Evolutionary conservation across 129 eudicot genomes (phyloP), one percentile per base, ranked within the genome.

Genomic region (Calendula officinalis): DNA sequence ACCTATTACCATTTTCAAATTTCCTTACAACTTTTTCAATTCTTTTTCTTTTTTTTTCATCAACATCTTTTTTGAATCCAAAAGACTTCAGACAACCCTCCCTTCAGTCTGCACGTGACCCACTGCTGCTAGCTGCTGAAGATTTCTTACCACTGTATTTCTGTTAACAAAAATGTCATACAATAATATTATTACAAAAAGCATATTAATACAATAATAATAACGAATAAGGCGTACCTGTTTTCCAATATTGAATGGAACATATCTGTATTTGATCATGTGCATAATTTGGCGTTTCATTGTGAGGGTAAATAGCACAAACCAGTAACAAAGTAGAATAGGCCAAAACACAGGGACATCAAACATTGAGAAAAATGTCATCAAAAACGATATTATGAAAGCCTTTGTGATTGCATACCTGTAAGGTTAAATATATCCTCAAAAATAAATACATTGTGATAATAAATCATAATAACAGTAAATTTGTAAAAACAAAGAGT

Each of bases 401-500:
- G 97, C 95, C 79, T 91, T 76, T 27, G 81, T 76, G 42, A 76
- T 62, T 9, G 81, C 81, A 41, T 76, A 76, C 78, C 78, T 74
- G 62, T 12, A 66, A 32, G 39, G 8, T 47, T 2, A 30, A 45
- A 47, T 30, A 66, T 11, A 47, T 33, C 13, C 2, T 15, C 9
- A 27, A 2, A 50, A 10, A 22, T 50, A 12, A 38, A 22, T 1
- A 39, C 16, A 30, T 39, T 4, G 38, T 50, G 34, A 50, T 39
- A 52, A 16, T 38, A 5, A 6, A 22, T 22, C 30, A 22, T 22
- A 22, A 22, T 22, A 2, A 22, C 2, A 10, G 46, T 47, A 48
- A 33, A 37, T 37, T n/a, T 36, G 10, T 7, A 0, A 37, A 36
- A 14, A 0, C 39, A 37, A 57, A 30, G 43, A 33, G 36, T 22